Evolutionary conservation across 2,329 filamentous ascomycete genomes (phyloP).

Genomic region (Paracamarosporium sp.): DNA sequence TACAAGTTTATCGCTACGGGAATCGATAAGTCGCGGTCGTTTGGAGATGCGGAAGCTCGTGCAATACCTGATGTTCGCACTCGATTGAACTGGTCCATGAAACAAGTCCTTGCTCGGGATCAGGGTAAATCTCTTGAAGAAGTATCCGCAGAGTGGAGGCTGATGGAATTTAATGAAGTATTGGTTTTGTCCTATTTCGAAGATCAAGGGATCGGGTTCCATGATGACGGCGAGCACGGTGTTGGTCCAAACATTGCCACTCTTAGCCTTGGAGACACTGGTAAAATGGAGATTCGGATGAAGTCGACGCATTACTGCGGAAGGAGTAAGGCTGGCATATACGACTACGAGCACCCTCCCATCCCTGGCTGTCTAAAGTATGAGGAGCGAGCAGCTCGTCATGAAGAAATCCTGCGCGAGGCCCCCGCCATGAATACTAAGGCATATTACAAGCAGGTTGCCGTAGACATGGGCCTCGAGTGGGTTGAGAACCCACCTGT

Average conservation of each 20-base stretch:
- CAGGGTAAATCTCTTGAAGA: slow-evolving; percentile 16
- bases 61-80: slow-evolving; percentile 59
- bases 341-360: slow-evolving; percentile 36
- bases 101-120: slow-evolving; percentile 46
- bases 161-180: slow-evolving; percentile 66
- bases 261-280: slow-evolving; percentile 62
- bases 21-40: slow-evolving; percentile 42
- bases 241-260: slow-evolving; percentile 69
- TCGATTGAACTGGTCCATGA: slow-evolving; percentile 63
- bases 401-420: slow-evolving; percentile 14
- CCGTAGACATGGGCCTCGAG: slow-evolving; percentile 46
- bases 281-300: slow-evolving; percentile 64
- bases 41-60: slow-evolving; percentile 33
- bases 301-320: slow-evolving; percentile 59
- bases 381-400: slow-evolving; percentile 39
- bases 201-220: slow-evolving; percentile 64
- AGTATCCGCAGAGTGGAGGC: slow-evolving; percentile 11
- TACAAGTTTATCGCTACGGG: slow-evolving; percentile 69
- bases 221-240: slow-evolving; percentile 71
- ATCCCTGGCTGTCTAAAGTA: slow-evolving; percentile 41
- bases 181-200: slow-evolving; percentile 70
- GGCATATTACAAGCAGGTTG: slow-evolving; percentile 41
- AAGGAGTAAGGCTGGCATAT: slow-evolving; percentile 39
- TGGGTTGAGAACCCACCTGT: slow-evolving; percentile 36
- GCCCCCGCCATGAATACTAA: slow-evolving; percentile 33